Base-by-base conservation (phyloP, 495 filamentous ascomycete species). In the Annulohypoxylon maeteangense region DNA sequence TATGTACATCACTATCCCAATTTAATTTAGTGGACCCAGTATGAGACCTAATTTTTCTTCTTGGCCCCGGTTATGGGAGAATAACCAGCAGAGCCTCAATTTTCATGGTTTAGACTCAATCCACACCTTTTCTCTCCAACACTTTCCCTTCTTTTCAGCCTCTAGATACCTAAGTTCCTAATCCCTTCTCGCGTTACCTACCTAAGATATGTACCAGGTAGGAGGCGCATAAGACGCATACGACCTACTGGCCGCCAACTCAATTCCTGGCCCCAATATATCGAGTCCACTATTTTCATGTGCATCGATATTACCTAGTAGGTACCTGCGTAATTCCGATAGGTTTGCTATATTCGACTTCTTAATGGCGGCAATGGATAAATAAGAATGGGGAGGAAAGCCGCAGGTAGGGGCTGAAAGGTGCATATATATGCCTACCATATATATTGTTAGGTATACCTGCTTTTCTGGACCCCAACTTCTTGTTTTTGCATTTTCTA, bases 221-320 rank as follows among this genome's bases (percentile, higher is more conserved):
- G n/a, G n/a, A n/a, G n/a, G 50, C 50, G 27, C 29, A n/a, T 18
- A 20, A 4, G 20, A 54, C 20, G 4, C 29, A 50, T 50, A 7
- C 50, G 29, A 34, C 50, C 29, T 34, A 34, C 34, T 27, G 50
- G 18, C 50, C 50, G 23, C 25, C 22, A 34, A 18, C 14, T 34
- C 50, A 20, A 54, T 32, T 7, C 7, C 29, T 50, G 11, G 50
- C 20, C 29, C 34, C 29, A 11, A 54, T 54, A 34, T n/a, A 32
- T 34, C 29, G 50, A 29, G n/a, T 7, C 50, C 29, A 34, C 34
- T 54, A 34, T 7, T 18, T 54, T 20, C 5, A 54, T 16, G n/a
- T 54, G 27, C 50, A 54, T 51, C n/a, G 12, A 25, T 50, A 50
- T 50, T n/a, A n/a, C n/a, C n/a, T n/a, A n/a, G n/a, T 50, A 3